A percentile compares a stretch with the other conserved stretches of the same genome.
These are phyloP conservation scores for Mercurialis annua DNA, from an alignment of 345 rosid species.

Conservation along the genomic window DNA sequence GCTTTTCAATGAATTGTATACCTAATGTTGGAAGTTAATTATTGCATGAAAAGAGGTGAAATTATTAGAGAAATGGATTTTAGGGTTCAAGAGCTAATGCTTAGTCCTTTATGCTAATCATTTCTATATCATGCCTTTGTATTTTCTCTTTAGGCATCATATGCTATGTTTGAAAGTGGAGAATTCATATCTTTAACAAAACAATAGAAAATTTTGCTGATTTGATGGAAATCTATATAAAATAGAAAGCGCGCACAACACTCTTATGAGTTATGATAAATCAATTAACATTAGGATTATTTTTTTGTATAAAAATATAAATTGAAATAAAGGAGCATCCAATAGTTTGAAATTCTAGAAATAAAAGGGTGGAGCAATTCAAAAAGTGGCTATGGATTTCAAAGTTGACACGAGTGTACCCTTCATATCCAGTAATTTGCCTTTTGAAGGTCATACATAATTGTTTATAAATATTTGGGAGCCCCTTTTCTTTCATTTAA, in stretches of 20 bases:
- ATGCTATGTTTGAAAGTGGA: slow-evolving; percentile 19
- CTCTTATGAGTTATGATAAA: neutral
- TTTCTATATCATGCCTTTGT: slow-evolving; percentile 19
- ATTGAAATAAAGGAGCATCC: neutral
- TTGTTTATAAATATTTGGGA: neutral
- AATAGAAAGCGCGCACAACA: neutral
- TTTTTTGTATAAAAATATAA: neutral
- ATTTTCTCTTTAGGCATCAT: slow-evolving; percentile 7
- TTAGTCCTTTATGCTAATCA: slow-evolving; percentile 21
- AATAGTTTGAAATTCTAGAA: slow-evolving; percentile 21
- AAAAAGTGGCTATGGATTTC: slow-evolving; percentile 36
- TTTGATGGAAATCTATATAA: neutral
- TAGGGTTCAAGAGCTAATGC: slow-evolving; percentile 8
- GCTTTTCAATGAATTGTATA: neutral
- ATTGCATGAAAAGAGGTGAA: slow-evolving; percentile 7
- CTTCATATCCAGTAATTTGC: slow-evolving; percentile 16
- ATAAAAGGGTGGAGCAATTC: slow-evolving; percentile 18
- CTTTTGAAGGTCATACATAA: slow-evolving; percentile 13
- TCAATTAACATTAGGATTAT: neutral
- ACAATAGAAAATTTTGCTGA: neutral
- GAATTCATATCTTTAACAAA: neutral
- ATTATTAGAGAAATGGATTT: neutral
- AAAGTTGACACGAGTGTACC: slow-evolving; percentile 36
- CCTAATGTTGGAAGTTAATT: slow-evolving; percentile 3
- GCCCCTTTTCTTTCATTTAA: slow-evolving; percentile 30